Percentiles rank a stretch among this genome's conserved stretches.
Evolutionary conservation across 331 rosid species (phyloP).

Genomic region (Prunus yedoensis): DNA sequence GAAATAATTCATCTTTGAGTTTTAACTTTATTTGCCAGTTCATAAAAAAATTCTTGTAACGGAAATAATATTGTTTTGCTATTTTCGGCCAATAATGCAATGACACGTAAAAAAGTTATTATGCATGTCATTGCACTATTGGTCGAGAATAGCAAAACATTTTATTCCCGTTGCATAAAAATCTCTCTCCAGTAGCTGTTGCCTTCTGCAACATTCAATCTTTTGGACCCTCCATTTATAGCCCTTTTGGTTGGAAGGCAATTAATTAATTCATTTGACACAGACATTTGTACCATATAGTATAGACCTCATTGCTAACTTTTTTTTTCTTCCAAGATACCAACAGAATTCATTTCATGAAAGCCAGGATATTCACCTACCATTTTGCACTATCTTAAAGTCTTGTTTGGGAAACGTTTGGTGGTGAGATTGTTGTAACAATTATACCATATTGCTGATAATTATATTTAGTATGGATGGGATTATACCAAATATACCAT

Average conservation of each 20-base stretch:
- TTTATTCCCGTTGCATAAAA: no score
- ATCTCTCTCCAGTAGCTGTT: not conserved
- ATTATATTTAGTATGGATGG: not conserved
- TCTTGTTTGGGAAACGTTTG: not conserved
- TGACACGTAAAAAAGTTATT: no score
- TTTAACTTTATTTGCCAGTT: not conserved
- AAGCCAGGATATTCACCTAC: no score
- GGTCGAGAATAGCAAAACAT: no score
- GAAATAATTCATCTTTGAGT: slow-evolving; percentile 1
- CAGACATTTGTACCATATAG: not conserved
- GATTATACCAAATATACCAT: no score
- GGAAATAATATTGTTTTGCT: rapidly evolving
- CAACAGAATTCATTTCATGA: not conserved
- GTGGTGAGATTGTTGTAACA: not conserved
- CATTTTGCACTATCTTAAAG: not conserved
- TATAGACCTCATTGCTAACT: not conserved
- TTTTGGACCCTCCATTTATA: not conserved
- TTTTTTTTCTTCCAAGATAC: not conserved
- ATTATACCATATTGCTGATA: not conserved
- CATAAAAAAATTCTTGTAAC: no score
- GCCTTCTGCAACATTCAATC: slow-evolving; percentile 12
- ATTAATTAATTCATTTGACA: not conserved
- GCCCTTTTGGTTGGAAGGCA: not conserved
- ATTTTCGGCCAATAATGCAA: no score
- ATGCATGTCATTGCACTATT: no score